phyloP scores from a whole-genome alignment of 768 basidiomycete species.

The Trametes punicea region DNA sequence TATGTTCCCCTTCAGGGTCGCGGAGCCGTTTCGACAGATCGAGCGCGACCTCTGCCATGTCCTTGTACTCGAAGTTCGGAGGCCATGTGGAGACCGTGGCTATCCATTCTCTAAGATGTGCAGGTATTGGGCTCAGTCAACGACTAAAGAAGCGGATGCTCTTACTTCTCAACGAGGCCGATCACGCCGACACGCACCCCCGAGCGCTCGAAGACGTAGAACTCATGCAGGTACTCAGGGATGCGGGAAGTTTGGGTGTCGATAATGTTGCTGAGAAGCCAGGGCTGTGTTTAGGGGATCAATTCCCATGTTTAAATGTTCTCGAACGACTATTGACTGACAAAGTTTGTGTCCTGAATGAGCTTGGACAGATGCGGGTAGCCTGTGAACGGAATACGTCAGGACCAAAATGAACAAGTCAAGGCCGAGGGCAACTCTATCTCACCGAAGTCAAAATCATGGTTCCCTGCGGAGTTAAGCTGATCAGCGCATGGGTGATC shows the following conservation, averaged over 20 bases:
- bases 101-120: constrained; percentile 79
- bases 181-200: constrained; percentile 77
- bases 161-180: constrained; percentile 83
- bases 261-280: constrained; percentile 87
- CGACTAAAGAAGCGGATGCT: not conserved
- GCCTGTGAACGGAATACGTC: constrained; percentile 33
- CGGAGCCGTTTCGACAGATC: constrained; percentile 72
- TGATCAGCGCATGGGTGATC: not conserved
- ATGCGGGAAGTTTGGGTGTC: constrained; percentile 59
- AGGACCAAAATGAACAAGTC: not conserved
- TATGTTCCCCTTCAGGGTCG: constrained; percentile 62
- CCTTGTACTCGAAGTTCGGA: constrained; percentile 65
- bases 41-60: constrained; percentile 71
- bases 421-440: not conserved
- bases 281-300: constrained; percentile 54
- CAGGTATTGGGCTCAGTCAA: not conserved
- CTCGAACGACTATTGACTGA: constrained; percentile 32
- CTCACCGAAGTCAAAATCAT: constrained; percentile 87
- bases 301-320: not conserved
- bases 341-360: constrained; percentile 71
- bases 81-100: constrained; percentile 87
- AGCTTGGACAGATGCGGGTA: constrained; percentile 66
- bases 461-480: constrained; percentile 58
- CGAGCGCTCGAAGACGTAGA: constrained; percentile 61
- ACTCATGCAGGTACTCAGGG: constrained; percentile 62